These are phyloP conservation scores for Saccharomycopsis crataegensis DNA, from an alignment of 1,139 yeast genomes.

Conservation along the genomic window DNA sequence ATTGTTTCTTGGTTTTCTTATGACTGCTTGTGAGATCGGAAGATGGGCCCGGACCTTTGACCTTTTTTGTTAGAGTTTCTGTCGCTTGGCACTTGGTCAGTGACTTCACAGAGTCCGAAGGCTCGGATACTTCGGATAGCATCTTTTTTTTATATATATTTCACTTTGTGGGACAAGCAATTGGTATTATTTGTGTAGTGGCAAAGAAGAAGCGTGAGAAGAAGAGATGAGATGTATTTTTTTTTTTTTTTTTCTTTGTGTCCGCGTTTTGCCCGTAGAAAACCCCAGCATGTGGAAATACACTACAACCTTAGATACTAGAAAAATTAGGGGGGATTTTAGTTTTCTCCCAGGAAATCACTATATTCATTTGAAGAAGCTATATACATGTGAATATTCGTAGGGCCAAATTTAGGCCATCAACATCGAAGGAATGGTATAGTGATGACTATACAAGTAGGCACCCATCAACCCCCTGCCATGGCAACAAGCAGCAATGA, in stretches of 20 bases:
- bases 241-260: too few species aligned
- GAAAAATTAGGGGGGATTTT: too few species aligned
- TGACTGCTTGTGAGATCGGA: neutral
- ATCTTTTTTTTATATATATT: neutral
- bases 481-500: slow-evolving; percentile 74
- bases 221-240: neutral
- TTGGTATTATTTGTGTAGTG: neutral
- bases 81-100: neutral
- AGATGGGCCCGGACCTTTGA: too few species aligned
- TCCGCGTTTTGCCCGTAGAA: too few species aligned
- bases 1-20: neutral
- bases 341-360: too few species aligned
- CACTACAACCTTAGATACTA: too few species aligned
- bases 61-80: too few species aligned
- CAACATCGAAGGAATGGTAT: slow-evolving; percentile 1
- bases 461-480: slow-evolving; percentile 57
- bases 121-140: neutral
- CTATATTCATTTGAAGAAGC: too few species aligned
- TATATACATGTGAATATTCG: neutral
- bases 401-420: neutral
- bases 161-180: neutral
- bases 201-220: neutral
- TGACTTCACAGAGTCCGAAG: neutral
- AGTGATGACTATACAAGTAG: slow-evolving; percentile 42
- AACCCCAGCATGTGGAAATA: too few species aligned